phyloP scores from a whole-genome alignment of 2,329 filamentous ascomycete genomes.

The Sordariomycetes sp. region DNA sequence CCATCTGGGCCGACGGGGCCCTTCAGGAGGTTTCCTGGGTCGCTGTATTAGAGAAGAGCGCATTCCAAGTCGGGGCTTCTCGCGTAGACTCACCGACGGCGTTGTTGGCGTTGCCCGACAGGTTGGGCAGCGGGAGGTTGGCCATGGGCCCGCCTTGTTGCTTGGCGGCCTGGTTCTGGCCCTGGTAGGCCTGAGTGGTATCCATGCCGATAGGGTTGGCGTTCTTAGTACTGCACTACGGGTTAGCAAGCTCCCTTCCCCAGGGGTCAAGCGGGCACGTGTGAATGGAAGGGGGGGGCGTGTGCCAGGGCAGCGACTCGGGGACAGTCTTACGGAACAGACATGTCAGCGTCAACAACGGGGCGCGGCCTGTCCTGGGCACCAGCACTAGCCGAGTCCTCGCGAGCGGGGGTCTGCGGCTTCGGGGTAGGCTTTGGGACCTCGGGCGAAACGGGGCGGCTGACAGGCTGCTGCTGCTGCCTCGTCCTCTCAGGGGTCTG shows the following conservation, averaged over 20 bases:
- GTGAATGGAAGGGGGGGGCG: background rate
- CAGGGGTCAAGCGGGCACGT: too few relatives aligned
- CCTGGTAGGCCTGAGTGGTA: conserved; percentile 11
- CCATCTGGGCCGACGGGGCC: conserved; percentile 46
- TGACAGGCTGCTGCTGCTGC: background rate
- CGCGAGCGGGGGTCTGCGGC: background rate
- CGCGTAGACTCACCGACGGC: conserved; percentile 14
- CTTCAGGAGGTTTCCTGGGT: conserved; percentile 40
- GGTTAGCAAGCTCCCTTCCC: background rate
- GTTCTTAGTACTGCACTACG: conserved; percentile 1
- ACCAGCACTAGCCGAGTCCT: conserved; percentile 4
- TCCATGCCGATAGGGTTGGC: background rate
- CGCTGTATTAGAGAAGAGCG: background rate
- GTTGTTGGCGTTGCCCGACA: conserved; percentile 22
- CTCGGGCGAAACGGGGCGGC: conserved; percentile 4
- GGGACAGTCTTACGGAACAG: conserved; percentile 6
- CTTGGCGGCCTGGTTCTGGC: conserved; percentile 8
- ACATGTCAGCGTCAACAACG: conserved; percentile 6
- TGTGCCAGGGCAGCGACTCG: background rate
- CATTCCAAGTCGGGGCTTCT: background rate
- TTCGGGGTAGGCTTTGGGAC: background rate
- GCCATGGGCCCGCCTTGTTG: conserved; percentile 15
- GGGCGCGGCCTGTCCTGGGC: background rate
- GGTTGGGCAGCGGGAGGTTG: conserved; percentile 21
- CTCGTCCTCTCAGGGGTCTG: conserved; percentile 1